These are phyloP conservation scores for Euclidium syriacum DNA, from an alignment of 345 rosid genomes.

Conservation along the genomic window DNA sequence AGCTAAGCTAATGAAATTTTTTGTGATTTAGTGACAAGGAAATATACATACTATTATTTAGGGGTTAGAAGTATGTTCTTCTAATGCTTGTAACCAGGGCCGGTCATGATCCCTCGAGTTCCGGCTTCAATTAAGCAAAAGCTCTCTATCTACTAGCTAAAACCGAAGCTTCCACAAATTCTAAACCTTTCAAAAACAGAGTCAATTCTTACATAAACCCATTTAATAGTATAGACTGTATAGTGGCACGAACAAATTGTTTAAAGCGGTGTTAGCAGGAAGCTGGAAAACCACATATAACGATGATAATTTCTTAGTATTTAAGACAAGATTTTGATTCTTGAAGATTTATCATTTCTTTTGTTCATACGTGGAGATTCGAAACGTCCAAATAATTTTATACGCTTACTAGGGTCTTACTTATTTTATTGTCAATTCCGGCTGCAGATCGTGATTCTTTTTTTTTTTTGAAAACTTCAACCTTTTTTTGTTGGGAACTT, in stretches of 20 bases:
- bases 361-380: slow-evolving; percentile 19
- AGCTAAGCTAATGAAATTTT: too few species aligned
- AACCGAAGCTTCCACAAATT: too few species aligned
- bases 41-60: too few species aligned
- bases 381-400: background rate
- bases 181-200: too few species aligned
- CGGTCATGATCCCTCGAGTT: too few species aligned
- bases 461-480: background rate
- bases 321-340: background rate
- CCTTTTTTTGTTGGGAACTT: background rate
- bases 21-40: too few species aligned
- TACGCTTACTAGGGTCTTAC: background rate
- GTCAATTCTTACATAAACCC: too few species aligned
- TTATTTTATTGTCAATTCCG: background rate
- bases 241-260: background rate
- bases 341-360: background rate
- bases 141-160: too few species aligned
- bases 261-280: background rate
- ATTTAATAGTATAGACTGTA: too few species aligned
- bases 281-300: background rate
- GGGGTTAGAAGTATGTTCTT: too few species aligned
- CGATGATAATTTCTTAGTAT: background rate
- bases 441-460: slow-evolving; percentile 3
- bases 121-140: too few species aligned
- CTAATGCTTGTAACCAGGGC: too few species aligned